Conservation (phyloP, 2,329 filamentous ascomycete genomes). For the Boeremia lycopersici region DNA sequence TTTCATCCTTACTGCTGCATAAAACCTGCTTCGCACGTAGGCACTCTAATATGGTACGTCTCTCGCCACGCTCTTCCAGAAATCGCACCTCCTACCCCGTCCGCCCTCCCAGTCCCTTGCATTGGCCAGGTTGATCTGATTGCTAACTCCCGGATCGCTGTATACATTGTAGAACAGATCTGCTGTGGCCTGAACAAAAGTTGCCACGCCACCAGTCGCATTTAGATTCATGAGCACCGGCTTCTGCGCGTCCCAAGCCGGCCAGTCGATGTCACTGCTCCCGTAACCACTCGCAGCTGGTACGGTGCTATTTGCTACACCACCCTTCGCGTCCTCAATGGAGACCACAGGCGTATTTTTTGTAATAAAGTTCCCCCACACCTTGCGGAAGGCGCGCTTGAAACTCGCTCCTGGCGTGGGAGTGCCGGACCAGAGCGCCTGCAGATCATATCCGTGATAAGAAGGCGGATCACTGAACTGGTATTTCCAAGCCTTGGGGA, state of each 20-base stretch:
- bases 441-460: slow-evolving; percentile 44
- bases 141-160: slow-evolving; percentile 39
- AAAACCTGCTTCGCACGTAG: too few species aligned
- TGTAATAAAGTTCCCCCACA: slow-evolving; percentile 43
- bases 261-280: slow-evolving; percentile 34
- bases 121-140: slow-evolving; percentile 36
- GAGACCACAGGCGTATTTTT: slow-evolving; percentile 34
- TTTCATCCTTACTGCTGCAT: too few species aligned
- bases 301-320: slow-evolving; percentile 30
- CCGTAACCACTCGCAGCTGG: slow-evolving; percentile 20
- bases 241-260: slow-evolving; percentile 27
- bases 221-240: slow-evolving; percentile 37
- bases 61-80: slow-evolving; percentile 35
- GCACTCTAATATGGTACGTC: slow-evolving; percentile 30
- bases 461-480: slow-evolving; percentile 37
- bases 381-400: slow-evolving; percentile 42
- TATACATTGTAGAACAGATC: slow-evolving; percentile 38
- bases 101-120: slow-evolving; percentile 41
- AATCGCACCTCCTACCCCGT: slow-evolving; percentile 38
- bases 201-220: slow-evolving; percentile 35
- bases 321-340: slow-evolving; percentile 36
- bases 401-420: slow-evolving; percentile 32
- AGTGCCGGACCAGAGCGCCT: slow-evolving; percentile 37
- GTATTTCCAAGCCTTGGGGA: slow-evolving; percentile 43
- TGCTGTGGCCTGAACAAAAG: slow-evolving; percentile 22